A percentile compares a stretch with the other conserved stretches of the same genome.
These are phyloP conservation scores for Trichocladium uniseriatum DNA, from an alignment of 495 filamentous ascomycete genomes.

Conservation along the genomic window DNA sequence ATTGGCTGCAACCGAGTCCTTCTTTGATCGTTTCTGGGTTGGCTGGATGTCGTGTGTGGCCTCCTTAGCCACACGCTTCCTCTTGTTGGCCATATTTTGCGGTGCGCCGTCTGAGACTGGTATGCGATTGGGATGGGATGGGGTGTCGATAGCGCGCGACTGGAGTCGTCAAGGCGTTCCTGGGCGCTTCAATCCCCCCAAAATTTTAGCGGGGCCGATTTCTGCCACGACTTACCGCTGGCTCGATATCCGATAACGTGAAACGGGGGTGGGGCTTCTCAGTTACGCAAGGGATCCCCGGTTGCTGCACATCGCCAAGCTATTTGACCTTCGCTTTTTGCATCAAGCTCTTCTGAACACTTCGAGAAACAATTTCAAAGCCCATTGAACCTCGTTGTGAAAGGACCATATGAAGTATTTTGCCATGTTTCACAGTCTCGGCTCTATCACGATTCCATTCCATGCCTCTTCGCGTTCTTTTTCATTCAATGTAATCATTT, in stretches of 20 bases:
- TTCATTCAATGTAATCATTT: too few species aligned
- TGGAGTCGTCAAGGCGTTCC: too few species aligned
- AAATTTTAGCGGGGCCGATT: constrained; percentile 16
- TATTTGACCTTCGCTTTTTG: neutral
- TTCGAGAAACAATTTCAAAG: neutral
- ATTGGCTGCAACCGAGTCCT: constrained; percentile 19
- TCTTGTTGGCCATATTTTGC: constrained; percentile 32
- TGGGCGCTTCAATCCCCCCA: neutral
- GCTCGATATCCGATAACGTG: too few species aligned
- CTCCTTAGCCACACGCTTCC: constrained; percentile 36
- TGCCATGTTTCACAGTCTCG: too few species aligned
- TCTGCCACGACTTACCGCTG: constrained; percentile 4
- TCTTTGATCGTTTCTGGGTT: constrained; percentile 36
- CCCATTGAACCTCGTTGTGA: too few species aligned
- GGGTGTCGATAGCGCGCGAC: too few species aligned
- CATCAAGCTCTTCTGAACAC: neutral
- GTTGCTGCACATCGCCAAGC: neutral
- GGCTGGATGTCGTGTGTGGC: constrained; percentile 27
- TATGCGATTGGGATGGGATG: neutral
- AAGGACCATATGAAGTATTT: too few species aligned
- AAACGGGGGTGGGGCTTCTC: neutral
- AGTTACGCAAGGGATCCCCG: neutral
- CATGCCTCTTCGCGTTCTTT: too few species aligned
- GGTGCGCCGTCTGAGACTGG: neutral
- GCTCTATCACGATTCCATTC: too few species aligned